Conservation (phyloP, 208 protist genomes). For the Phytomonas francai region DNA sequence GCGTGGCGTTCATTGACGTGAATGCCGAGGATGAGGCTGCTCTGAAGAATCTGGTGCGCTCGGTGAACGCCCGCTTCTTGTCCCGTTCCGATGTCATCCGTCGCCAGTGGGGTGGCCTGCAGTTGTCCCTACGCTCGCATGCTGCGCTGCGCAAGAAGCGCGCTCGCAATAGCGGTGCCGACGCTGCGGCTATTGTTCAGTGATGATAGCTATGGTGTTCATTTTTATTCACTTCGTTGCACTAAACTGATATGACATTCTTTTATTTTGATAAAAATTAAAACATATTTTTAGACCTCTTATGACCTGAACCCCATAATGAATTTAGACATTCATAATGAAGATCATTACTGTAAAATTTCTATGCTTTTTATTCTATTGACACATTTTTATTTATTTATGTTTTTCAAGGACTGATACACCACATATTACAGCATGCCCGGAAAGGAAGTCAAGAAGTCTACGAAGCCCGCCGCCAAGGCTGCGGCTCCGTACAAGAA, state of each 20-base stretch:
- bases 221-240: too few relatives aligned
- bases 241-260: too few relatives aligned
- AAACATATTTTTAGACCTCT: not conserved
- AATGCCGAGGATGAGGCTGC: conserved; percentile 89
- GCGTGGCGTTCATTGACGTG: conserved; percentile 94
- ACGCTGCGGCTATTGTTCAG: conserved; percentile 47
- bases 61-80: conserved; percentile 92
- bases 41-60: conserved; percentile 90
- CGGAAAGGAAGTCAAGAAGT: conserved; percentile 86
- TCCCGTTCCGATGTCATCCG: conserved; percentile 86
- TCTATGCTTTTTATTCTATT: not conserved
- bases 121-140: conserved; percentile 77
- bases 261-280: too few relatives aligned
- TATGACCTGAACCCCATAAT: not conserved
- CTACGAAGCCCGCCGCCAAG: conserved; percentile 51
- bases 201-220: too few relatives aligned
- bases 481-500: conserved; percentile 79
- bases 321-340: too few relatives aligned
- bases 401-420: not conserved
- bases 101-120: conserved; percentile 92
- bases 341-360: not conserved
- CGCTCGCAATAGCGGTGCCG: conserved; percentile 49
- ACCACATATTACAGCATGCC: conserved; percentile 31
- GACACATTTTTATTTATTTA: conserved; percentile 8
- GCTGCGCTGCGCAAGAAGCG: conserved; percentile 81